A percentile compares a stretch with the other conserved stretches of the same genome.
phyloP scores from a whole-genome alignment of 176 grass and related monocot species.

The Oryza brachyantha region DNA sequence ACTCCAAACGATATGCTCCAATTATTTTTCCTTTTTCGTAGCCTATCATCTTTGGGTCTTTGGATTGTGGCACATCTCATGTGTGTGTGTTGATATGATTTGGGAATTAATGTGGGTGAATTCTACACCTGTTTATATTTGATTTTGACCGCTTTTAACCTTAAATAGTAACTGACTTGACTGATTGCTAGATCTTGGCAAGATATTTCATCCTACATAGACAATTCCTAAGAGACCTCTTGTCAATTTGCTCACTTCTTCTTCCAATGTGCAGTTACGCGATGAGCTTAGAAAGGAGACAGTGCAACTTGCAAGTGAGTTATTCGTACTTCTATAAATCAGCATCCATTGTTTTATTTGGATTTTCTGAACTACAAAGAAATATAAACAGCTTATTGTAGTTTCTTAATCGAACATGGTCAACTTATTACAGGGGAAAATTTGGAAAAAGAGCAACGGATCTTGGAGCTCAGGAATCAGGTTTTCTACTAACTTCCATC shows the following conservation, averaged over 20 bases:
- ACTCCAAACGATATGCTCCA: background rate
- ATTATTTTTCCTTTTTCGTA: background rate
- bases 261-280: slow-evolving; percentile 47
- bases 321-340: slow-evolving; percentile 6
- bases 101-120: background rate
- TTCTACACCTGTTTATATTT: background rate
- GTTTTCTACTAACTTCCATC: slow-evolving; percentile 31
- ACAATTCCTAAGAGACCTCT: background rate
- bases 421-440: slow-evolving; percentile 67
- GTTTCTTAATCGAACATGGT: slow-evolving; percentile 13
- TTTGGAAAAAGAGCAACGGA: slow-evolving; percentile 85
- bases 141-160: background rate
- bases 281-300: slow-evolving; percentile 90
- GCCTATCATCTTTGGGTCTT: background rate
- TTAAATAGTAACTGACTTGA: background rate
- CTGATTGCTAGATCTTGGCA: background rate
- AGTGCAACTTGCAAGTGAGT: slow-evolving; percentile 93
- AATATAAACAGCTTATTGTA: background rate
- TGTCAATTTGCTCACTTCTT: background rate
- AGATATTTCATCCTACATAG: too few relatives aligned
- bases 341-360: background rate
- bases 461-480: slow-evolving; percentile 89
- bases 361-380: background rate
- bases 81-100: background rate
- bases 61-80: background rate